phyloP scores from a whole-genome alignment of 176 grass and related monocot genomes.

The Microstegium vimineum region DNA sequence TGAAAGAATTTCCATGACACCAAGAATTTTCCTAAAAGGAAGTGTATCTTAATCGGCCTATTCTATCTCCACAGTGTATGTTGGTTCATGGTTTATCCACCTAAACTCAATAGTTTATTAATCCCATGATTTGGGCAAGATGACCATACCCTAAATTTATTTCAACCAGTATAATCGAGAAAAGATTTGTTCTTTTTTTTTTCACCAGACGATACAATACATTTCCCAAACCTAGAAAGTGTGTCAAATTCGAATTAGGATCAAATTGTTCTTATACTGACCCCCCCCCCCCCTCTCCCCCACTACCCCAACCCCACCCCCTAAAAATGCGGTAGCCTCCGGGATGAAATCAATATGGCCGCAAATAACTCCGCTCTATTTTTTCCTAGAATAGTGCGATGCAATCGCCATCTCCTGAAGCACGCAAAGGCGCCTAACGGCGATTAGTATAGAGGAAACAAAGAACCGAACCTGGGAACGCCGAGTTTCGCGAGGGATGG shows the following conservation, averaged over 20 bases:
- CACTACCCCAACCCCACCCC: no score
- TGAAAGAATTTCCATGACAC: background rate
- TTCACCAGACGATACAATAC: background rate
- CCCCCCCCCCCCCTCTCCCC: no score
- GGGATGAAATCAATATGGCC: background rate
- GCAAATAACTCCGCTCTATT: background rate
- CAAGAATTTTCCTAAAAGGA: background rate
- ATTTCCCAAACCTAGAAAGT: background rate
- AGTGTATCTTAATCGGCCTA: background rate
- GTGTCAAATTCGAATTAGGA: background rate
- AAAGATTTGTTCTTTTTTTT: background rate
- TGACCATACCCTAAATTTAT: background rate
- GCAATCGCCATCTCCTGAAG: background rate
- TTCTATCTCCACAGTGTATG: background rate
- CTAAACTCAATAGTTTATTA: background rate
- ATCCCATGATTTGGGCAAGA: background rate
- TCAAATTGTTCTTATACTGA: background rate
- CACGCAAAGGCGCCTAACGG: background rate
- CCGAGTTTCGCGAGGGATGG: background rate
- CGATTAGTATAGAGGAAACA: background rate
- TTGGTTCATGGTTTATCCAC: background rate
- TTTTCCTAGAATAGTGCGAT: background rate
- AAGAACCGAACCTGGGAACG: slow-evolving; percentile 15
- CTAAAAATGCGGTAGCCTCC: background rate
- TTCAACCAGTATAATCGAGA: background rate